phyloP scores from a whole-genome alignment of 805 yeast genomes.

The Groenewaldozyma tartarivorans region DNA sequence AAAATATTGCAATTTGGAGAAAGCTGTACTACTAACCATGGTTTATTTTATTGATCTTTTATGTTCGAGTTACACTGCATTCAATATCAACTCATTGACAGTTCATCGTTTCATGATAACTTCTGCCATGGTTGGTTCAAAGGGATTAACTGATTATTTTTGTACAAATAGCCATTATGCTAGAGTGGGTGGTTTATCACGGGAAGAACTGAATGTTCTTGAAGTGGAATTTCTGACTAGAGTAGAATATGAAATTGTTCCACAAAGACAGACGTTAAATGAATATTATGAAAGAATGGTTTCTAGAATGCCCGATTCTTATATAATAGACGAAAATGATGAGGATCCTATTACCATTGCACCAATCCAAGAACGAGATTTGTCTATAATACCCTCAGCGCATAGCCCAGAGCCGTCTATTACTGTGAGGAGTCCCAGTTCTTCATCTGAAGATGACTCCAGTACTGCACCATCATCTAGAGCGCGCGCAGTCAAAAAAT shows the following conservation, averaged over 20 bases:
- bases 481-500: too few species aligned
- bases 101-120: constrained; percentile 87
- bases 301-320: constrained; percentile 14
- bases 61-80: constrained; percentile 65
- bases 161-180: constrained; percentile 92
- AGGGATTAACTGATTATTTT: constrained; percentile 87
- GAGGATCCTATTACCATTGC: too few species aligned
- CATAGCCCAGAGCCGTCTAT: too few species aligned
- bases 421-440: too few species aligned
- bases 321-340: background rate
- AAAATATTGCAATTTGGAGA: constrained; percentile 77
- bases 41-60: constrained; percentile 87
- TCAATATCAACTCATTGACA: constrained; percentile 81
- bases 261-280: constrained; percentile 28
- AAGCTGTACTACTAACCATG: constrained; percentile 68
- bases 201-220: constrained; percentile 71
- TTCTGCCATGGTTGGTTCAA: constrained; percentile 83
- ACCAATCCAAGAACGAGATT: too few species aligned
- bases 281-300: constrained; percentile 29
- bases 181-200: constrained; percentile 87
- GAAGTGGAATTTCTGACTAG: constrained; percentile 80
- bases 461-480: too few species aligned
- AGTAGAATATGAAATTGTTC: constrained; percentile 71
- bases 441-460: too few species aligned
- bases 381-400: too few species aligned